Conservation (phyloP, 1,284 basidiomycete species). For the Blastosporella zonata region DNA sequence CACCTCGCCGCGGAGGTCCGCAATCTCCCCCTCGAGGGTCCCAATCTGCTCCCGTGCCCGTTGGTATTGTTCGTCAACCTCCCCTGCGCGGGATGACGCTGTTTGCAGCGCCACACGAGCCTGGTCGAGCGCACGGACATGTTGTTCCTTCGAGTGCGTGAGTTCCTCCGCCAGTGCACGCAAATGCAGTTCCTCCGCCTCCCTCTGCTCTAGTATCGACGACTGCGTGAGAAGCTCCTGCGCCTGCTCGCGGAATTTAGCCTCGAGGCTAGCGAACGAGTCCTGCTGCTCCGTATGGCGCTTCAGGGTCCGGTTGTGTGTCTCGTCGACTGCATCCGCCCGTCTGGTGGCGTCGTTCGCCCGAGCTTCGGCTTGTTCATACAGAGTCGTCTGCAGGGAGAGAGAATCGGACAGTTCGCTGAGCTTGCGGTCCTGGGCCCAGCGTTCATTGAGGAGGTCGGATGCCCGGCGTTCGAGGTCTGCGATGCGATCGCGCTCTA, state of each 20-base stretch:
- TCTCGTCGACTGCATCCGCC: slow-evolving; percentile 80
- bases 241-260: slow-evolving; percentile 73
- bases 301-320: slow-evolving; percentile 67
- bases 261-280: slow-evolving; percentile 61
- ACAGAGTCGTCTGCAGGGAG: slow-evolving; percentile 73
- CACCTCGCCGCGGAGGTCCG: slow-evolving; percentile 75
- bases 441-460: slow-evolving; percentile 63
- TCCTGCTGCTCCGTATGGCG: slow-evolving; percentile 77
- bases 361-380: slow-evolving; percentile 78
- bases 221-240: slow-evolving; percentile 76
- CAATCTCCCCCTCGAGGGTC: slow-evolving; percentile 70
- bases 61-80: slow-evolving; percentile 77
- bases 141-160: slow-evolving; percentile 69
- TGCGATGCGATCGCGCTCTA: slow-evolving; percentile 79
- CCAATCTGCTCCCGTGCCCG: slow-evolving; percentile 65
- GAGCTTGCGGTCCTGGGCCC: slow-evolving; percentile 67
- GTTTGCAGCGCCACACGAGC: slow-evolving; percentile 76
- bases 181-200: slow-evolving; percentile 73
- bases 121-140: slow-evolving; percentile 85
- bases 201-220: slow-evolving; percentile 74
- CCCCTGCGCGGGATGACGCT: slow-evolving; percentile 74
- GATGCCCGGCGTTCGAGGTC: slow-evolving; percentile 83
- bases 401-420: slow-evolving; percentile 73
- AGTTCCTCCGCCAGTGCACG: slow-evolving; percentile 75
- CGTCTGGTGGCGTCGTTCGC: slow-evolving; percentile 80